phyloP scores from a whole-genome alignment of 345 rosid species.

The Brassica cretica region DNA sequence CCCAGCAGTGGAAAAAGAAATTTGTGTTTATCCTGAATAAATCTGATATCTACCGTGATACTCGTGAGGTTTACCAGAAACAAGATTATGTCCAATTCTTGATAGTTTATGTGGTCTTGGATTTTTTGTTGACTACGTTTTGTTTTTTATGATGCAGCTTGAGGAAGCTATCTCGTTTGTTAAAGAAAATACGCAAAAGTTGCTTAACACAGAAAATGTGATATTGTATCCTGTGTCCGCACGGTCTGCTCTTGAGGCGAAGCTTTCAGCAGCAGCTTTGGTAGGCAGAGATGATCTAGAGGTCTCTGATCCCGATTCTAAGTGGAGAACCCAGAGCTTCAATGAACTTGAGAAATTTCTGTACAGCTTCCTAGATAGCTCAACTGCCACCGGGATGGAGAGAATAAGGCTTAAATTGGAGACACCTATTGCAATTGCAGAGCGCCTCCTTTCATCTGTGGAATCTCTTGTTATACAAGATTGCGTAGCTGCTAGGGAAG shows the following conservation, averaged over 20 bases:
- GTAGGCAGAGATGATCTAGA: conserved; percentile 44
- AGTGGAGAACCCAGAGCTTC: conserved; percentile 60
- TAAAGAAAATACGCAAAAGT: conserved; percentile 69
- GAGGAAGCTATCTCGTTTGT: conserved; percentile 83
- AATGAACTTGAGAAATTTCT: conserved; percentile 65
- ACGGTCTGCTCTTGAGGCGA: conserved; percentile 78
- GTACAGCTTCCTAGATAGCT: conserved; percentile 80
- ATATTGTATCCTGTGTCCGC: conserved; percentile 83
- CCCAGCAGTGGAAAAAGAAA: conserved; percentile 96
- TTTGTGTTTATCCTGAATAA: conserved; percentile 87
- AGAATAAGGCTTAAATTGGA: conserved; percentile 91
- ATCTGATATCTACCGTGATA: conserved; percentile 82
- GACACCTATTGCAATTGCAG: conserved; percentile 84
- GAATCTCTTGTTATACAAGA: conserved; percentile 65
- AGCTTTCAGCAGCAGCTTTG: conserved; percentile 57
- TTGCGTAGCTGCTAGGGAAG: conserved; percentile 55
- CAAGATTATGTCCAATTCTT: conserved; percentile 18
- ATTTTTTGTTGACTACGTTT: conserved; percentile 12
- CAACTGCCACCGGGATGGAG: conserved; percentile 74
- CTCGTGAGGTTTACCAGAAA: conserved; percentile 60
- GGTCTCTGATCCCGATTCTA: conserved; percentile 45
- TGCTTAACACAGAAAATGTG: conserved; percentile 71
- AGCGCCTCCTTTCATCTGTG: conserved; percentile 68
- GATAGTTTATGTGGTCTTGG: conserved; percentile 10
- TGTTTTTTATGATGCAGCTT: conserved; percentile 55